Percentiles rank a stretch among this genome's conserved stretches.
Evolutionary conservation across 768 basidiomycete genomes (phyloP).

Genomic region (Gymnopilus junonius): DNA sequence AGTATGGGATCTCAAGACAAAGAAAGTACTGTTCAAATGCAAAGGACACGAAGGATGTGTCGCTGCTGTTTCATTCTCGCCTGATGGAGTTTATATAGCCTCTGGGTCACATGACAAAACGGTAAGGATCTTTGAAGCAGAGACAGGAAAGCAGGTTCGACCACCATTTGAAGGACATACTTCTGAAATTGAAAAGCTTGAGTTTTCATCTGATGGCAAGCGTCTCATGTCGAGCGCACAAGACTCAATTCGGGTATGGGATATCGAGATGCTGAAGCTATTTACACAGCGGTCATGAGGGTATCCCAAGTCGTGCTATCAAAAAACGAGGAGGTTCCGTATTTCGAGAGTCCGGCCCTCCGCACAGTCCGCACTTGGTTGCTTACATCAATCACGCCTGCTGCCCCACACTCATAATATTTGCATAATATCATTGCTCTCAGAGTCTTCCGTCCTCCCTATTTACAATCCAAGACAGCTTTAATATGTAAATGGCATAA

Average conservation of each 20-base stretch:
- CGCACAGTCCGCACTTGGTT: no score
- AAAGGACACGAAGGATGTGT: neutral
- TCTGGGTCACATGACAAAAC: conserved; percentile 3
- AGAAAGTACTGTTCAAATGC: neutral
- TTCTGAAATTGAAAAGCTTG: neutral
- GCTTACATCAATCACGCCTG: no score
- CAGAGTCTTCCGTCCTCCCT: no score
- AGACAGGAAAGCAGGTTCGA: neutral
- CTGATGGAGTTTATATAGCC: neutral
- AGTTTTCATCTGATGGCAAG: conserved; percentile 1
- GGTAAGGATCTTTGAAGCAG: neutral
- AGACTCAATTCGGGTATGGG: conserved; percentile 51
- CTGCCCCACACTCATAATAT: no score
- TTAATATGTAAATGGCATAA: no score
- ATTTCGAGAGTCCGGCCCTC: no score
- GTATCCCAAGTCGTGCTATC: no score
- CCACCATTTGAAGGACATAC: neutral
- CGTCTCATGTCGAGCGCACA: neutral
- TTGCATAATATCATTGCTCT: no score
- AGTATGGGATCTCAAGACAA: neutral
- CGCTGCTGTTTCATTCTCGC: neutral
- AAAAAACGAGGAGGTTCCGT: no score
- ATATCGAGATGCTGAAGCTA: conserved; percentile 35
- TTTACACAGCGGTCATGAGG: no score
- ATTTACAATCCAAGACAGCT: no score